phyloP scores from a whole-genome alignment of 2,329 filamentous ascomycete genomes.

The Exophiala calicioides region DNA sequence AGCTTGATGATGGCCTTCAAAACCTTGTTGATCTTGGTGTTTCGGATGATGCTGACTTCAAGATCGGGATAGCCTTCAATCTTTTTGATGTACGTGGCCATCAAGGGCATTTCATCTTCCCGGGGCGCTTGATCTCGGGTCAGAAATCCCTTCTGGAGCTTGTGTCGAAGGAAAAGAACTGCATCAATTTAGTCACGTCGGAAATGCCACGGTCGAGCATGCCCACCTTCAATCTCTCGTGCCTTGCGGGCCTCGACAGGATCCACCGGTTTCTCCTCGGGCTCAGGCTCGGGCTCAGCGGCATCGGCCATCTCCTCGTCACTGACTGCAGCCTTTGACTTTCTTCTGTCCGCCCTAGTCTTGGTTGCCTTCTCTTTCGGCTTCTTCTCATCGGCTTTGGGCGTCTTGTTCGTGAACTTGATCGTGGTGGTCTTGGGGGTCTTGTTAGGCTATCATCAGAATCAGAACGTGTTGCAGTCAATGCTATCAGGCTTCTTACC shows the following conservation, averaged over 20 bases:
- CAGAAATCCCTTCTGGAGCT: slow-evolving; percentile 90
- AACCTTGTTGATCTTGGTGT: slow-evolving; percentile 98
- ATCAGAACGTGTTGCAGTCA: slow-evolving; percentile 14
- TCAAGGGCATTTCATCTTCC: slow-evolving; percentile 61
- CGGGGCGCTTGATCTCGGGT: slow-evolving; percentile 82
- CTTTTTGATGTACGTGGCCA: slow-evolving; percentile 58
- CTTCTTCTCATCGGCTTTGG: slow-evolving; percentile 49
- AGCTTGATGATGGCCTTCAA: slow-evolving; percentile 92
- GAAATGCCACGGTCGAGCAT: slow-evolving; percentile 41
- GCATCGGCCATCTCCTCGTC: slow-evolving; percentile 61
- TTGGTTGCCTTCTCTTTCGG: slow-evolving; percentile 60
- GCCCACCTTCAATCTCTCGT: slow-evolving; percentile 60
- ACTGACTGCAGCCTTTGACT: slow-evolving; percentile 54
- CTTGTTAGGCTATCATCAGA: slow-evolving; percentile 54
- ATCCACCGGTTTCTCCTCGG: slow-evolving; percentile 56
- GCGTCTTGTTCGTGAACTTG: slow-evolving; percentile 61
- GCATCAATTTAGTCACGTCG: slow-evolving; percentile 23
- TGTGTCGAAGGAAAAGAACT: slow-evolving; percentile 92
- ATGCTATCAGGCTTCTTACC: slow-evolving; percentile 45
- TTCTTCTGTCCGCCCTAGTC: slow-evolving; percentile 60
- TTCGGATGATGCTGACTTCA: slow-evolving; percentile 83
- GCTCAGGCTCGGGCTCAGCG: slow-evolving; percentile 49
- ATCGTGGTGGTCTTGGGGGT: slow-evolving; percentile 66
- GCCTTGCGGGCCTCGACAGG: slow-evolving; percentile 57
- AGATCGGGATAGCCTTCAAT: slow-evolving; percentile 77